Evolutionary conservation across 2,329 filamentous ascomycete species (phyloP), one percentile per base, ranked within the genome.

Genomic region (Ascochyta clinopodiicola): DNA sequence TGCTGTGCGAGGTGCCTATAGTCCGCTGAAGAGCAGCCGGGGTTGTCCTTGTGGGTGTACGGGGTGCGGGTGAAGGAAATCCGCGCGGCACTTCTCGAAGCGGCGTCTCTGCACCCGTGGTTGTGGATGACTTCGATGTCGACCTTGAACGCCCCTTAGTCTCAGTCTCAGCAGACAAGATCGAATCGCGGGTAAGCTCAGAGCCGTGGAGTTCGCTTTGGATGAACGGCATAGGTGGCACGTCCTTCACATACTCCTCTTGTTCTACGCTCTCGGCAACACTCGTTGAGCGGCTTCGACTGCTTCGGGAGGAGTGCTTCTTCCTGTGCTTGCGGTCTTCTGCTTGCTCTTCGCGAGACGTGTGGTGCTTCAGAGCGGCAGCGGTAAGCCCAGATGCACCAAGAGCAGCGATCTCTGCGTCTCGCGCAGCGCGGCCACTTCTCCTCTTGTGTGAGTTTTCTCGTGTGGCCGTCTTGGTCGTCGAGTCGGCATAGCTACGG

Each of bases 161-260:
- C 61, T 91, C 91, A 0, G 90, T 91, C 25, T 90, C 87, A 27
- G 91, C 90, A 5, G 93, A 95, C 17, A 95, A 78, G 49, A 98
- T 91, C 0, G 94, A 97, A 15, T 89, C 89, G 64, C 94, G 84
- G 0, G 94, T 98, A 51, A 97, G 77, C 46, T 97, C 93, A 0
- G 94, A 96, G 37, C 90, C 86, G 62, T 91, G 89, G 53, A 96
- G 85, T 51, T 92, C 91, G 75, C 93, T 96, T 75, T 90, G 88
- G 59, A 96, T 82, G 40, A 73, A 69, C 2, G 94, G 94, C 88
- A 97, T 92, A 6, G 91, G 91, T 6, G 92, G 89, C 13, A 90
- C 84, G n/a, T 63, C 54, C 42, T 66, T 64, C 75, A 80, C 56
- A 84, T 82, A 67, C 24, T 58, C 55, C 84, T 84, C 67, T 34